phyloP scores from a whole-genome alignment of 2,329 filamentous ascomycete genomes.

The Epichloe scottii region DNA sequence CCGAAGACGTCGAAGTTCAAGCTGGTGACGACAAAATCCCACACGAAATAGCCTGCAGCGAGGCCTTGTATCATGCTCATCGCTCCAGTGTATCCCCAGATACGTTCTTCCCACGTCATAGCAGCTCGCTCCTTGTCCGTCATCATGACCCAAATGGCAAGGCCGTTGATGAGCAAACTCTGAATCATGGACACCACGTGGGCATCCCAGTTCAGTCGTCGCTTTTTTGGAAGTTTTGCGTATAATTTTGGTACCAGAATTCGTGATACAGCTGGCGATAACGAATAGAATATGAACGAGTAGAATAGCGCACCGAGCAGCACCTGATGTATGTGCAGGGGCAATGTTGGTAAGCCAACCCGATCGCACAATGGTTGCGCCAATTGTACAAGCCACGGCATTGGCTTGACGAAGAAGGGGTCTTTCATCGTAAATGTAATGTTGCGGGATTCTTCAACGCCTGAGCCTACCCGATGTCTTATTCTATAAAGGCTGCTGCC shows the following conservation, averaged over 20 bases:
- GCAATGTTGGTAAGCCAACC: constrained; percentile 51
- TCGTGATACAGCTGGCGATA: constrained; percentile 56
- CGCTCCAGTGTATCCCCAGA: constrained; percentile 68
- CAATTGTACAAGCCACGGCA: constrained; percentile 43
- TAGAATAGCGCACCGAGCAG: constrained; percentile 55
- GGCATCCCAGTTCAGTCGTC: constrained; percentile 67
- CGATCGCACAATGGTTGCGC: constrained; percentile 52
- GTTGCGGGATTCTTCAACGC: background rate
- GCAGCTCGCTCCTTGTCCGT: constrained; percentile 52
- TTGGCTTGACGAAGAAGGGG: constrained; percentile 52
- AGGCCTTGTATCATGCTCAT: constrained; percentile 63
- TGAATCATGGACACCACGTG: constrained; percentile 78
- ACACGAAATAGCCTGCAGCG: constrained; percentile 72
- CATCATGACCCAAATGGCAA: constrained; percentile 64
- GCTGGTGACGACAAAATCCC: constrained; percentile 63
- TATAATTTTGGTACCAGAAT: constrained; percentile 53
- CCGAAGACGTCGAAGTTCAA: constrained; percentile 61
- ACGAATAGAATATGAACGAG: constrained; percentile 49
- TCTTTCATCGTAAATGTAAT: constrained; percentile 47
- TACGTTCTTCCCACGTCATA: constrained; percentile 54
- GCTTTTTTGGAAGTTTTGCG: constrained; percentile 48
- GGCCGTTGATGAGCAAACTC: constrained; percentile 54
- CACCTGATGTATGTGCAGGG: constrained; percentile 68
- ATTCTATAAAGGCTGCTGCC: background rate
- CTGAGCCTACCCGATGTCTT: background rate